Evolutionary conservation across 768 basidiomycete genomes (phyloP).

Genomic region (Termitomyces sp.): DNA sequence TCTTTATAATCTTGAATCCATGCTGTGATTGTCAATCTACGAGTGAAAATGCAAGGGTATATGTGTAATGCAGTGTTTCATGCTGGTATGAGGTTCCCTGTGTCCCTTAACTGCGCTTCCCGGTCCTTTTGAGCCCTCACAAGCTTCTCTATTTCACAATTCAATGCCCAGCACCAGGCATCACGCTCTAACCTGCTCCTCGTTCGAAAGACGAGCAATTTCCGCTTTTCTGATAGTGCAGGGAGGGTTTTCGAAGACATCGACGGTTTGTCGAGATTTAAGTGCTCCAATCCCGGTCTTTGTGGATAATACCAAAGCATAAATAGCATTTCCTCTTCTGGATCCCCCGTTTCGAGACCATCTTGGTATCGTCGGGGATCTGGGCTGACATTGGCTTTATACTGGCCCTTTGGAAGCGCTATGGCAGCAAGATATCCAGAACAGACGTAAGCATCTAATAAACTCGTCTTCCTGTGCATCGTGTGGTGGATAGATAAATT

Average conservation of each 20-base stretch:
- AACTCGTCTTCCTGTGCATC: slow-evolving; percentile 47
- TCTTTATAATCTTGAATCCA: not conserved
- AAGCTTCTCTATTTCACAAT: slow-evolving; percentile 82
- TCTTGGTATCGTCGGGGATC: slow-evolving; percentile 80
- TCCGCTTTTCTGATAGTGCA: slow-evolving; percentile 49
- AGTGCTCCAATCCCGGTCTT: slow-evolving; percentile 16
- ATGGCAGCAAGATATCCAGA: slow-evolving; percentile 82
- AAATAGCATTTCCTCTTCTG: slow-evolving; percentile 84
- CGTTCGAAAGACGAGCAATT: slow-evolving; percentile 61
- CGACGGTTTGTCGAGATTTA: slow-evolving; percentile 11
- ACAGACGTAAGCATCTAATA: slow-evolving; percentile 74
- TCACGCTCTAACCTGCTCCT: slow-evolving; percentile 87
- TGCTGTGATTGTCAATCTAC: not conserved
- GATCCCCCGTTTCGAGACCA: slow-evolving; percentile 83
- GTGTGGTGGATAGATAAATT: slow-evolving; percentile 52
- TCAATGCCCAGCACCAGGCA: slow-evolving; percentile 92
- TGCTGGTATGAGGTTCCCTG: slow-evolving; percentile 47
- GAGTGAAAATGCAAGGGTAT: slow-evolving; percentile 9
- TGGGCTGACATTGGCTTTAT: slow-evolving; percentile 41
- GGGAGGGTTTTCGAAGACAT: slow-evolving; percentile 33
- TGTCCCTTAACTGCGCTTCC: slow-evolving; percentile 60
- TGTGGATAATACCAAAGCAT: slow-evolving; percentile 65
- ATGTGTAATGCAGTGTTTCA: slow-evolving; percentile 8
- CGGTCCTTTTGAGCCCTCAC: slow-evolving; percentile 55
- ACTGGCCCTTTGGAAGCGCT: slow-evolving; percentile 59